Percentiles rank a stretch among this genome's conserved stretches.
Conservation (phyloP, 2,329 filamentous ascomycete species). For the Aspergillus sp. region DNA sequence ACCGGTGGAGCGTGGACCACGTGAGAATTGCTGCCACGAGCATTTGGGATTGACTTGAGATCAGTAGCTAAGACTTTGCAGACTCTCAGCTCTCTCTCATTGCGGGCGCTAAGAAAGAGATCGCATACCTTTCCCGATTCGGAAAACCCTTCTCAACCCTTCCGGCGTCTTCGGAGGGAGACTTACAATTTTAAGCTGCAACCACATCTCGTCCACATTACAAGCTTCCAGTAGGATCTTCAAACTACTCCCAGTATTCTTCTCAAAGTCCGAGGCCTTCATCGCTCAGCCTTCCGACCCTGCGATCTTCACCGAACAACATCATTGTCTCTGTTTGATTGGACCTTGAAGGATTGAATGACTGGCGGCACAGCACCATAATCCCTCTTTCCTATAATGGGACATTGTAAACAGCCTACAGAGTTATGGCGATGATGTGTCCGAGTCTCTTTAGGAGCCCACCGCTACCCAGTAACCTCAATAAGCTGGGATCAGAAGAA, state of each 20-base stretch:
- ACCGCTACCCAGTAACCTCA: too few relatives aligned
- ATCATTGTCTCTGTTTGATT: too few relatives aligned
- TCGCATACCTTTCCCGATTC: slow-evolving; percentile 16
- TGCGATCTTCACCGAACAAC: slow-evolving; percentile 31
- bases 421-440: too few relatives aligned
- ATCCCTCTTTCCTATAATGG: too few relatives aligned
- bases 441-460: too few relatives aligned
- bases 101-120: slow-evolving; percentile 20
- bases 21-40: background rate
- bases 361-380: too few relatives aligned
- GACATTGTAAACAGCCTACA: too few relatives aligned
- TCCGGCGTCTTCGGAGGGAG: slow-evolving; percentile 8
- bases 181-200: background rate
- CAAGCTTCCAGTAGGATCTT: background rate
- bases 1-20: slow-evolving; percentile 8
- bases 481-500: too few relatives aligned
- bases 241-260: background rate
- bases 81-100: slow-evolving; percentile 13
- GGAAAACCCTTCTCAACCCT: slow-evolving; percentile 15
- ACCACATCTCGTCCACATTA: background rate
- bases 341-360: too few relatives aligned
- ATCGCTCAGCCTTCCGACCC: slow-evolving; percentile 22
- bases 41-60: background rate
- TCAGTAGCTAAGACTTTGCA: background rate
- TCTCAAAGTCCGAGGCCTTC: background rate